Percentiles rank a stretch among this genome's conserved stretches.
Conservation (phyloP, 257 asterid genomes). For the Sherardia arvensis region DNA sequence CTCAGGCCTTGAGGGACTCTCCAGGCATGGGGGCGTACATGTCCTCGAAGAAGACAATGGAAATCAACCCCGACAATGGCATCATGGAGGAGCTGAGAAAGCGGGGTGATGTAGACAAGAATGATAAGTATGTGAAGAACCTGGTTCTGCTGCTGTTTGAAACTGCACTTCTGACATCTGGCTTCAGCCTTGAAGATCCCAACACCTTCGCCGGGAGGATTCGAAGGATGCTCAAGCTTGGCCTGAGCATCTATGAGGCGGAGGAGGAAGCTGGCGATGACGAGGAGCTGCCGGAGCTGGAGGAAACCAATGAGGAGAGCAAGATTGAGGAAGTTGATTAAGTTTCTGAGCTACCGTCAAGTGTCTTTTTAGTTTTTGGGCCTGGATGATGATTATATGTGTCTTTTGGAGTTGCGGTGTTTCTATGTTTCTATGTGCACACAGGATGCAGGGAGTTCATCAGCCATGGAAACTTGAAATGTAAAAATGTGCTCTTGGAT, state of each 20-base stretch:
- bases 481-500: conserved; percentile 33
- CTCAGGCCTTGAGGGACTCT: conserved; percentile 67
- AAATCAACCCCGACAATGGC: conserved; percentile 73
- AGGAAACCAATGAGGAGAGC: conserved; percentile 73
- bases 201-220: conserved; percentile 59
- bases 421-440: too few species aligned
- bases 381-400: not conserved
- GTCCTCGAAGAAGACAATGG: conserved; percentile 92
- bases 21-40: conserved; percentile 70
- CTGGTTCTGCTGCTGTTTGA: conserved; percentile 55
- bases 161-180: conserved; percentile 70
- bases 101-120: conserved; percentile 65
- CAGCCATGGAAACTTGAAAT: conserved; percentile 34
- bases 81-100: conserved; percentile 79
- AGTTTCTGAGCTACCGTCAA: not conserved
- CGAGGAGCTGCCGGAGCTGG: conserved; percentile 56
- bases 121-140: conserved; percentile 76
- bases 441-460: conserved; percentile 34
- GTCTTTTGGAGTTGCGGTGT: too few species aligned
- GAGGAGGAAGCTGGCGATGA: conserved; percentile 48
- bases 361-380: not conserved
- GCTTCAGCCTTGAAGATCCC: conserved; percentile 78
- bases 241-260: conserved; percentile 68
- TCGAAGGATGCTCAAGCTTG: conserved; percentile 72
- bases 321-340: conserved; percentile 88